Evolutionary conservation across 2,329 filamentous ascomycete species (phyloP).

Genomic region (Claviceps spartinae): DNA sequence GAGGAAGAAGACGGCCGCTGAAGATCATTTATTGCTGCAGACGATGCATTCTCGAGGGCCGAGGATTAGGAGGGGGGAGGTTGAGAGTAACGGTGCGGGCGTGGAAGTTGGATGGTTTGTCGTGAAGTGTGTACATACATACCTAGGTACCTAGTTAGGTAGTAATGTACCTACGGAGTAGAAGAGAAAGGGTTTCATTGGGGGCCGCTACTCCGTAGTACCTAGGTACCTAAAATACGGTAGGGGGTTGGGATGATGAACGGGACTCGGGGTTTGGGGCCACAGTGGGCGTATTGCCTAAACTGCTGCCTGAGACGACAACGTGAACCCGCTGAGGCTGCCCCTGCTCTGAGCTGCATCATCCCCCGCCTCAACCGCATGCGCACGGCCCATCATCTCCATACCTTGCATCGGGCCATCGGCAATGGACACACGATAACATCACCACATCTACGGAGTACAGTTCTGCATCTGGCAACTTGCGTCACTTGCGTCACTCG

Average conservation of each 20-base stretch:
- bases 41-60: not conserved
- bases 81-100: not conserved
- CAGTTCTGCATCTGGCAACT: not conserved
- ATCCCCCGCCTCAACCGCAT: not conserved
- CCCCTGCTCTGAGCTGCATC: not conserved
- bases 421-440: not conserved
- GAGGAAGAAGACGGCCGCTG: not conserved
- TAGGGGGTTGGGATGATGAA: too few species aligned
- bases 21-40: not conserved
- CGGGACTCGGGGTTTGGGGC: too few species aligned
- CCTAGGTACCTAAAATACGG: too few species aligned
- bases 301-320: too few species aligned
- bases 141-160: too few species aligned
- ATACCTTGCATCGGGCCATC: not conserved
- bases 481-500: not conserved
- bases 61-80: not conserved
- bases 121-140: too few species aligned
- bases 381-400: not conserved
- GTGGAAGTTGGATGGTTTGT: not conserved
- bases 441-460: not conserved
- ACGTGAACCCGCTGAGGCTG: too few species aligned
- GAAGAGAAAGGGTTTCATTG: too few species aligned
- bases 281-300: too few species aligned
- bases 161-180: too few species aligned
- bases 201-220: too few species aligned